Conservation (phyloP, 805 yeast species). For the Lipomyces oligophaga region DNA sequence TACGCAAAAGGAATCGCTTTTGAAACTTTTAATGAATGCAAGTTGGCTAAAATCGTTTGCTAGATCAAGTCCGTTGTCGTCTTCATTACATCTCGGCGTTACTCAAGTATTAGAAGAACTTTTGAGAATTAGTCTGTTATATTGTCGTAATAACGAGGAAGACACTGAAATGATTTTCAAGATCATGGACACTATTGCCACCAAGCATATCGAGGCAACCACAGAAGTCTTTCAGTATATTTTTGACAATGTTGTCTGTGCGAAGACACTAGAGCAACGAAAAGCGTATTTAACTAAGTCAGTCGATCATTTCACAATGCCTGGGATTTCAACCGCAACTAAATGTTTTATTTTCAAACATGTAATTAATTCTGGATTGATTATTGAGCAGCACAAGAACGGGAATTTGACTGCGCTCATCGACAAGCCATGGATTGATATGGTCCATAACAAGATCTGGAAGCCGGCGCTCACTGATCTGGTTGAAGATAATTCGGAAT, state of each 20-base stretch:
- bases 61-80: conserved; percentile 49
- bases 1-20: conserved; percentile 43
- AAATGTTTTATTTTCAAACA: conserved; percentile 59
- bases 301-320: conserved; percentile 48
- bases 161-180: conserved; percentile 42
- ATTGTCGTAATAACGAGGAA: conserved; percentile 37
- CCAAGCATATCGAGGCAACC: conserved; percentile 47
- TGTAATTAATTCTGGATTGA: conserved; percentile 61
- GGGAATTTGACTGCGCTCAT: conserved; percentile 50
- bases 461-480: conserved; percentile 43
- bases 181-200: conserved; percentile 45
- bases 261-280: conserved; percentile 47
- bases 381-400: conserved; percentile 51
- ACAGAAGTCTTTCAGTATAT: conserved; percentile 54
- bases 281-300: conserved; percentile 51
- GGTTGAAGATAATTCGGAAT: conserved; percentile 58
- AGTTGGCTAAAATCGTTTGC: conserved; percentile 43
- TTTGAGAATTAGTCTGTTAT: conserved; percentile 48
- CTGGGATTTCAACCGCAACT: conserved; percentile 47
- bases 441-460: conserved; percentile 70
- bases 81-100: conserved; percentile 64
- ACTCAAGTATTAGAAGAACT: conserved; percentile 64
- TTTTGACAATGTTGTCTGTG: conserved; percentile 52
- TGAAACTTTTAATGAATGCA: conserved; percentile 14
- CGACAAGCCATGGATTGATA: conserved; percentile 55